Evolutionary conservation across 352 stramenopile species (phyloP).

Genomic region (Globisporangium emineosum): DNA sequence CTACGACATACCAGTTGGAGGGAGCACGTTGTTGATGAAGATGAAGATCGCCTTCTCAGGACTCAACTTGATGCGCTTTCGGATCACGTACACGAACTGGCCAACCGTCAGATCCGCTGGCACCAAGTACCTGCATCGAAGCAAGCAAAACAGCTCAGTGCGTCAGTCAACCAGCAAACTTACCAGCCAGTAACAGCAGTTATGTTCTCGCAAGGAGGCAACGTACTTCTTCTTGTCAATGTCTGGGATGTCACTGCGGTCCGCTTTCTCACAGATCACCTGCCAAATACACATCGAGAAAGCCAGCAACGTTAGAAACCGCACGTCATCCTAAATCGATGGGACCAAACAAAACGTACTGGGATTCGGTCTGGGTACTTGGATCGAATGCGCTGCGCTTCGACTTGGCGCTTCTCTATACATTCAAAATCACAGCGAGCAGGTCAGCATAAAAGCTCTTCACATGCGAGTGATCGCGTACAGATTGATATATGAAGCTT

Average conservation of each 20-base stretch:
- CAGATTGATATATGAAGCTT: background rate
- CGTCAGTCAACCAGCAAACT: background rate
- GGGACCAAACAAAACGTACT: slow-evolving; percentile 27
- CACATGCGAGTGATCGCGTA: background rate
- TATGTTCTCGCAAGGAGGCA: background rate
- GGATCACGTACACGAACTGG: slow-evolving; percentile 99
- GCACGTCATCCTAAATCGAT: background rate
- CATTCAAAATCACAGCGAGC: slow-evolving; percentile 3
- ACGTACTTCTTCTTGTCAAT: slow-evolving; percentile 99
- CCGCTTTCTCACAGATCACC: slow-evolving; percentile 93
- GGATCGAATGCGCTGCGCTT: slow-evolving; percentile 96
- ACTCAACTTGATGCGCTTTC: slow-evolving; percentile 98
- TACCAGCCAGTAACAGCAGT: background rate
- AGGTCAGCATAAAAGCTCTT: background rate
- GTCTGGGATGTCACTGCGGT: slow-evolving; percentile 97
- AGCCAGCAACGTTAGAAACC: background rate
- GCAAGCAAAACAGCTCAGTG: background rate
- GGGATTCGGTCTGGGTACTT: slow-evolving; percentile 99
- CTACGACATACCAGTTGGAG: slow-evolving; percentile 82
- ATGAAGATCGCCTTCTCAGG: slow-evolving; percentile 98
- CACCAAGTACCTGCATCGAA: slow-evolving; percentile 85
- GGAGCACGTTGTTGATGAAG: slow-evolving; percentile 99
- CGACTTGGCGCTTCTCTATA: slow-evolving; percentile 95
- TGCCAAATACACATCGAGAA: slow-evolving; percentile 18
- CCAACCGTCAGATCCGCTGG: slow-evolving; percentile 96